Evolutionary conservation across 352 stramenopile genomes (phyloP), one percentile per base, ranked within the genome.

Genomic region (Phytophthora fragariae): DNA sequence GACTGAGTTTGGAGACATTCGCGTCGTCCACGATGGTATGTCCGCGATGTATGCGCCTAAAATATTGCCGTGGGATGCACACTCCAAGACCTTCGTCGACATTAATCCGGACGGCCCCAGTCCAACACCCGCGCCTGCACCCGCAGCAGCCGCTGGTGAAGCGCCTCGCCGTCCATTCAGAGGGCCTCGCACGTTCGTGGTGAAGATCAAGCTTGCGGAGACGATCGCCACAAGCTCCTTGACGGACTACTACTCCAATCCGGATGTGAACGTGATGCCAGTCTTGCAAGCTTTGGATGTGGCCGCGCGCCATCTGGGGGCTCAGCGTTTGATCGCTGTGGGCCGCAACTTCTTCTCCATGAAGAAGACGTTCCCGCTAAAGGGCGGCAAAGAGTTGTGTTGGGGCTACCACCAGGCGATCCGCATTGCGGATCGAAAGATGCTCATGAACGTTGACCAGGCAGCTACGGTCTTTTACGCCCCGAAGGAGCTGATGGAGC

Each of bases 351-450:
- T 95, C 17, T 95, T 93, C 37, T 84, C 76, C 0, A 85, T 90
- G 77, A 86, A 86, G 70, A 88, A 89, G 37, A 88, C 82, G 0
- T 64, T 85, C 29, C 60, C 80, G 3, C 70, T 95, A 0, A 81
- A 84, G 21, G 86, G 84, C 47, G 88, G 88, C 53, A 89, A 90
- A 47, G 83, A 93, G 41, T 55, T 93, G 12, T 91, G 82, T 59
- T 93, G 80, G 80, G 88, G 88, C 3, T 95, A 93, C 54, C 84
- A 93, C 41, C 88, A 95, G 72, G 80, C 76, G 0, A 85, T 95
- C 21, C 84, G 78, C 12, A 57, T 89, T 33, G 80, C 79, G 1
- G 80, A 93, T 52, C 50, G 66, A 1, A 87, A 90, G 49, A 52
- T 95, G 17, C 60, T 91, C 15, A 80, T 93, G 60, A 95, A 95